Evolutionary conservation across 345 rosid species (phyloP).

Genomic region (Aethionema arabicum): DNA sequence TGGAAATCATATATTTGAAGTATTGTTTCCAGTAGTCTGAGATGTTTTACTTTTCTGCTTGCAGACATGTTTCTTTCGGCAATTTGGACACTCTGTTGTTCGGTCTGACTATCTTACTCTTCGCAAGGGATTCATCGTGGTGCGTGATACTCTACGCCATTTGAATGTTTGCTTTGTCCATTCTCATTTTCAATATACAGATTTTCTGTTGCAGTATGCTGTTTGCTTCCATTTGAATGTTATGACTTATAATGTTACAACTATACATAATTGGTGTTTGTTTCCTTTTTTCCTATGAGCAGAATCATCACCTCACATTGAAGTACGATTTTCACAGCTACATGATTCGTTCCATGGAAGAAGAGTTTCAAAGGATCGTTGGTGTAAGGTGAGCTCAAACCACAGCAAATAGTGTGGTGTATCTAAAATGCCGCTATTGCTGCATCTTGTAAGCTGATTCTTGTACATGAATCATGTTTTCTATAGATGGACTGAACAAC

Average conservation of each 20-base stretch:
- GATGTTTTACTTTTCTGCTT: conserved; percentile 22
- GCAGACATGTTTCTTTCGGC: conserved; percentile 92
- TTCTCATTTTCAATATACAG: conserved; percentile 2
- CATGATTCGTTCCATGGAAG: conserved; percentile 98
- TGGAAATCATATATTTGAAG: conserved; percentile 7
- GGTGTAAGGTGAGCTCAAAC: conserved; percentile 70
- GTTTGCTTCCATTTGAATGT: neutral
- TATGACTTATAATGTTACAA: neutral
- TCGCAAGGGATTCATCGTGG: conserved; percentile 82
- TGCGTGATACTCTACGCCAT: conserved; percentile 39
- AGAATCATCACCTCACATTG: conserved; percentile 78
- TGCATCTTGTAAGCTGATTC: neutral
- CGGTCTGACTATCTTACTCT: conserved; percentile 86
- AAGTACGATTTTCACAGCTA: conserved; percentile 92
- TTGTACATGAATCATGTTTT: neutral
- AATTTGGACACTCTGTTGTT: conserved; percentile 84
- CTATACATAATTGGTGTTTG: neutral
- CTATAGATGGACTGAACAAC: neutral
- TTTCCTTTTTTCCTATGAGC: conserved; percentile 32
- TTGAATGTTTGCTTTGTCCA: conserved; percentile 19
- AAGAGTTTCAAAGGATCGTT: conserved; percentile 89
- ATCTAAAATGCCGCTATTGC: neutral
- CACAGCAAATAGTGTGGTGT: neutral
- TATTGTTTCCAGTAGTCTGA: neutral
- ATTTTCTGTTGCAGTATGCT: neutral